Evolutionary conservation across 2,329 filamentous ascomycete species (phyloP), one percentile per base, ranked within the genome.

Genomic region (Scopulariopsis brevicaulis): DNA sequence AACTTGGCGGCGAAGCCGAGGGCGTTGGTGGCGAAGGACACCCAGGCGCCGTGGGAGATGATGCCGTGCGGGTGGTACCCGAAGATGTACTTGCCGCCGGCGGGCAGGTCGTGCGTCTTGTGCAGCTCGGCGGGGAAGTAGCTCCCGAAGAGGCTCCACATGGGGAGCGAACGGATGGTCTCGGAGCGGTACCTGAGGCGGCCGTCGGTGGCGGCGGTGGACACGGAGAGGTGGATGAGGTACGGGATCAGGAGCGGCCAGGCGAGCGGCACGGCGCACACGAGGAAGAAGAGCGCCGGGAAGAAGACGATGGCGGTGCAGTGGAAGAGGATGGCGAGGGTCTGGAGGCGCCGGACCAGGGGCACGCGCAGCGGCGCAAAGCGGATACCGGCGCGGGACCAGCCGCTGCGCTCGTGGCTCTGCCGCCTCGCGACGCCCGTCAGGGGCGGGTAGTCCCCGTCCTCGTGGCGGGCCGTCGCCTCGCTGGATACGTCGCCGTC

Each of bases 21-120:
- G 0, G 90, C 90, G 65, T 96, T 92, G 0, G 93, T 97, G 4
- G 81, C 89, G 67, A 97, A 97, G 5, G 92, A 89, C 5, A 85
- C 89, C 74, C 93, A 96, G 0, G 92, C 93, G n/a, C 93, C 94
- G 65, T 96, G 90, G 5, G 89, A 94, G 66, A 99, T 96, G 70
- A 99, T 97, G 25, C 94, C 93, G 68, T 99, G 94, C 0, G 94
- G 94, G 66, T 97, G 94, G 70, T 97, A 97, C 52, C 93, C 93
- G 65, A 99, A 91, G 62, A 99, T 91, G 74, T 97, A 99, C 72
- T 96, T 96, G 62, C 91, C 80, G 1, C 87, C 90, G 0, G 90
- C 81, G 24, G 88, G 82, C 7, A 99, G 81, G 59, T 86, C 80
- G 63, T 87, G 81, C 4, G 90, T 94, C 63, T 94, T 90, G 74